A percentile compares a stretch with the other conserved stretches of the same genome.
Evolutionary conservation across 23 red algal species (phyloP).

Genomic region (Cyanidium caldarium): DNA sequence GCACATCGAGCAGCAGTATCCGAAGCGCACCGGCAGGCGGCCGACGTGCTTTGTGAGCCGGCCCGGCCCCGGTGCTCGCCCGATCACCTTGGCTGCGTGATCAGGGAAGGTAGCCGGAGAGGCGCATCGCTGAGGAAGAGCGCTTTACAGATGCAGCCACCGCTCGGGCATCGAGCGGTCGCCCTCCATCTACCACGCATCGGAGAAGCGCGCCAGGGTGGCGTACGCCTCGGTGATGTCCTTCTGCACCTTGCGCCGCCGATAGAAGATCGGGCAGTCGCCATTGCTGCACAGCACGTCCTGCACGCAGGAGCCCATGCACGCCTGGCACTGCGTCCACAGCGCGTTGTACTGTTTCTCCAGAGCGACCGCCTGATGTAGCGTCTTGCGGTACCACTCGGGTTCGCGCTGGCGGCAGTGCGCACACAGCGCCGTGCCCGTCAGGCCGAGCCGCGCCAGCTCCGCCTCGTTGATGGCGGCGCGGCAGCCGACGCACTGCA

Average conservation of each 20-base stretch:
- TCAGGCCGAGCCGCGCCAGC: neutral
- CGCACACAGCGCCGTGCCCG: conserved; percentile 49
- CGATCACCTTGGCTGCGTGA: neutral
- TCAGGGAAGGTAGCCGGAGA: neutral
- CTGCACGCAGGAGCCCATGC: conserved; percentile 88
- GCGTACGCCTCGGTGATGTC: conserved; percentile 55
- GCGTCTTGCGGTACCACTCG: conserved; percentile 33
- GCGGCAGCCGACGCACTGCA: conserved; percentile 78
- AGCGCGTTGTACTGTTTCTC: conserved; percentile 52
- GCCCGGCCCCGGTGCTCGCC: conserved; percentile 51
- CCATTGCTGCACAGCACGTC: conserved; percentile 95
- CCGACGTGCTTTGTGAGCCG: conserved; percentile 32
- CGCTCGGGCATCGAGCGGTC: too few species aligned
- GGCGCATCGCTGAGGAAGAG: neutral
- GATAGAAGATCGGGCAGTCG: conserved; percentile 99
- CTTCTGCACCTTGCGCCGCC: conserved; percentile 72
- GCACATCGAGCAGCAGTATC: conserved; percentile 41
- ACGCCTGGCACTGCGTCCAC: conserved; percentile 98
- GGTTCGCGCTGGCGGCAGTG: conserved; percentile 47
- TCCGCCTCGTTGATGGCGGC: conserved; percentile 23
- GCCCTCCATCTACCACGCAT: conserved; percentile 74
- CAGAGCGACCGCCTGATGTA: conserved; percentile 15
- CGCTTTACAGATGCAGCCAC: too few species aligned
- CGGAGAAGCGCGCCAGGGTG: conserved; percentile 44
- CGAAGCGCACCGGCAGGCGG: conserved; percentile 6